A percentile compares a stretch with the other conserved stretches of the same genome.
Evolutionary conservation across 306 rosid species (phyloP).

Genomic region (Clitoria ternatea): DNA sequence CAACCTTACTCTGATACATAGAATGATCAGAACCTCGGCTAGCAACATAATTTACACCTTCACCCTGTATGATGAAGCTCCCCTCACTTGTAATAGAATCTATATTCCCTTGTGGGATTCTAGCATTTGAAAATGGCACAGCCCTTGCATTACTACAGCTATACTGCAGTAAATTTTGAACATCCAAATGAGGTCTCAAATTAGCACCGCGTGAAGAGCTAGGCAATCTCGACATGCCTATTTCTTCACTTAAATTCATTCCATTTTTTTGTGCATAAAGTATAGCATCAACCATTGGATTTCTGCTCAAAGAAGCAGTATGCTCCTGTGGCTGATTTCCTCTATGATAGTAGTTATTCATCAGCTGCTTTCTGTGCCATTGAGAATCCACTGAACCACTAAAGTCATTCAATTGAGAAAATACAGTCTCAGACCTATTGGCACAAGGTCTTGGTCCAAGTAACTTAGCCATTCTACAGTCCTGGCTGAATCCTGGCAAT

Average conservation of each 20-base stretch:
- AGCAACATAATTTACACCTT: slow-evolving; percentile 38
- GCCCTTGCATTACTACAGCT: slow-evolving; percentile 30
- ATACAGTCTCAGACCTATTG: not conserved
- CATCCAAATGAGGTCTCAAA: slow-evolving; percentile 30
- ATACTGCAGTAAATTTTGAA: slow-evolving; percentile 16
- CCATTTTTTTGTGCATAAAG: slow-evolving; percentile 21
- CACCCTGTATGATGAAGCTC: slow-evolving; percentile 55
- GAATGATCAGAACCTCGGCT: slow-evolving; percentile 24
- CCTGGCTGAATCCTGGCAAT: slow-evolving; percentile 18
- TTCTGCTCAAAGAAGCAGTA: slow-evolving; percentile 30
- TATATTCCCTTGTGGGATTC: slow-evolving; percentile 24
- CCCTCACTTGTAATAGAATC: slow-evolving; percentile 45
- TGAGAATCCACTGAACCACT: slow-evolving; percentile 29
- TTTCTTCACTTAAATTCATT: slow-evolving; percentile 26
- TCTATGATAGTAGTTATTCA: slow-evolving; percentile 21
- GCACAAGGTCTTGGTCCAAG: slow-evolving; percentile 22
- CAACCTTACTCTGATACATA: slow-evolving; percentile 31
- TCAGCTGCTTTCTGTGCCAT: slow-evolving; percentile 28
- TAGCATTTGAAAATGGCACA: slow-evolving; percentile 28
- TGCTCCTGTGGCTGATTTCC: slow-evolving; percentile 19
- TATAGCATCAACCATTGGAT: slow-evolving; percentile 31
- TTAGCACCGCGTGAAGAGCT: slow-evolving; percentile 14
- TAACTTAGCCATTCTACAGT: slow-evolving; percentile 16
- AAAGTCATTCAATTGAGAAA: slow-evolving; percentile 28
- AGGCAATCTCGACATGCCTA: slow-evolving; percentile 18